A percentile compares a stretch with the other conserved stretches of the same genome.
These are phyloP conservation scores for Pyrrhoderma noxium DNA, from an alignment of 1,284 basidiomycete genomes.

Conservation along the genomic window DNA sequence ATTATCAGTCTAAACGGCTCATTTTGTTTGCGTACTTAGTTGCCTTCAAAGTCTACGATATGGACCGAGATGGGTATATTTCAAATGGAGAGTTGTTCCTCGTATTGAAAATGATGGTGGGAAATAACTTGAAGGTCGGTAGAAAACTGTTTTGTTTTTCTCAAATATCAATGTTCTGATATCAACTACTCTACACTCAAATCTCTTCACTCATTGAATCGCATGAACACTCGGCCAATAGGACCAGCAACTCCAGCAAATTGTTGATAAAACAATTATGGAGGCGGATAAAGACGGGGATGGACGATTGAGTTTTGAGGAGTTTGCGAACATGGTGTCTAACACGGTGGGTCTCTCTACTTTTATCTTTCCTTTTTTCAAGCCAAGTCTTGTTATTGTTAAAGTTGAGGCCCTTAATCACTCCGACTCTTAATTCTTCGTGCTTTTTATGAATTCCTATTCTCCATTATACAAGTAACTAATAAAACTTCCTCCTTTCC, in stretches of 20 bases:
- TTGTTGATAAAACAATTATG: constrained; percentile 99
- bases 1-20: no score
- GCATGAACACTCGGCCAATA: no score
- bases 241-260: constrained; percentile 99
- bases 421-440: no score
- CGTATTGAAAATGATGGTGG: constrained; percentile 99
- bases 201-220: not conserved
- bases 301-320: constrained; percentile 94
- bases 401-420: no score
- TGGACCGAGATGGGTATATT: constrained; percentile 95
- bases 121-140: constrained; percentile 88
- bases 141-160: constrained; percentile 18
- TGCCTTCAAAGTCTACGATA: constrained; percentile 98
- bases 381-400: no score
- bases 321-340: constrained; percentile 95
- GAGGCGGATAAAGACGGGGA: constrained; percentile 98
- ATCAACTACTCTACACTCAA: not conserved
- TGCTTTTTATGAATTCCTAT: no score
- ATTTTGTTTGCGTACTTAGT: constrained; percentile 58
- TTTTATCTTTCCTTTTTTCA: not conserved
- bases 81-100: constrained; percentile 99
- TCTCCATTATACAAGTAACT: no score
- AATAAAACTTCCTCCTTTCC: no score
- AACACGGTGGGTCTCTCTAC: constrained; percentile 64
- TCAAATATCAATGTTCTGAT: no score